phyloP scores from a whole-genome alignment of 2,329 filamentous ascomycete genomes.

The Aquanectria penicillioides region DNA sequence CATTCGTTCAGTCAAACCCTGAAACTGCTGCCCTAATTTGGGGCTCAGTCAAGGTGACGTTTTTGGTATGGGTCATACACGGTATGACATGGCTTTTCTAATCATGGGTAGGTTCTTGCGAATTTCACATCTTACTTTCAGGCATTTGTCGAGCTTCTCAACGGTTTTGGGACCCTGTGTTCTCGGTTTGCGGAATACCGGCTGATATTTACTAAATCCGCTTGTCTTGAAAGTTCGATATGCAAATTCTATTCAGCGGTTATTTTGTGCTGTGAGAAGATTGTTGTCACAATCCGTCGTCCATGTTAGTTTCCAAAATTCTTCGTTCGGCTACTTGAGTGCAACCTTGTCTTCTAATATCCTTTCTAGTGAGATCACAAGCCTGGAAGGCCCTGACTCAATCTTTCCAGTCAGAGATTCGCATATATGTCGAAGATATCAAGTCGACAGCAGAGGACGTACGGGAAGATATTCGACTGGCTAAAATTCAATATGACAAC shows the following conservation, averaged over 20 bases:
- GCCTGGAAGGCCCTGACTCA: constrained; percentile 11
- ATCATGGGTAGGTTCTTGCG: constrained; percentile 20
- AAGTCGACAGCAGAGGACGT: constrained; percentile 6
- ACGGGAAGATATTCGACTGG: constrained; percentile 13
- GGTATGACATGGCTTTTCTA: not conserved
- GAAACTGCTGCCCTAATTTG: constrained; percentile 17
- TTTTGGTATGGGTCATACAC: constrained; percentile 3
- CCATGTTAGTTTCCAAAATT: not conserved
- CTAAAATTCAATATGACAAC: constrained; percentile 5
- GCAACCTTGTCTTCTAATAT: not conserved
- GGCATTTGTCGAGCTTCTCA: constrained; percentile 24
- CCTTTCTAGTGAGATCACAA: not conserved
- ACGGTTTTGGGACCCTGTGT: constrained; percentile 20
- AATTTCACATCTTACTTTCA: constrained; percentile 32
- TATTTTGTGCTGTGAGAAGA: constrained; percentile 19
- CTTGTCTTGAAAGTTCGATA: not conserved
- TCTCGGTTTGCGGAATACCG: constrained; percentile 23
- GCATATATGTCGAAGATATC: constrained; percentile 22
- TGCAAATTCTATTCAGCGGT: constrained; percentile 23
- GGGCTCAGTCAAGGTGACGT: constrained; percentile 23
- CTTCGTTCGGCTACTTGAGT: not conserved
- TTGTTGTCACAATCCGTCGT: not conserved
- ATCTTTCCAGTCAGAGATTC: constrained; percentile 23
- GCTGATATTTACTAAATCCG: not conserved
- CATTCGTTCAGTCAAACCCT: constrained; percentile 18